phyloP scores from a whole-genome alignment of 371 early-diverging fungal species.

The Mortierella sp. region DNA sequence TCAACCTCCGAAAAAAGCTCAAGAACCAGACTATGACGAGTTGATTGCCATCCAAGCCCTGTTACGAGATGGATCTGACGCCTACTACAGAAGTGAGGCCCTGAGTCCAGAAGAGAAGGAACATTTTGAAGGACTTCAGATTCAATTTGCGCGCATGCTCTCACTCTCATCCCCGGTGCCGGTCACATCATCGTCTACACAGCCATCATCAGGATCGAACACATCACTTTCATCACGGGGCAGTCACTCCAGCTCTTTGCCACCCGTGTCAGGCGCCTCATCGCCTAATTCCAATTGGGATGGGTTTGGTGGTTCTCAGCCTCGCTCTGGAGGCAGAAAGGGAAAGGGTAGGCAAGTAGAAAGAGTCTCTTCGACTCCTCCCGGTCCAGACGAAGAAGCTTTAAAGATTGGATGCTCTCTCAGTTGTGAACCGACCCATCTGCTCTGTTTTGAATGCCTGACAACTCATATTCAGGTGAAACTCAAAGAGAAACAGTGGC shows the following conservation, averaged over 20 bases:
- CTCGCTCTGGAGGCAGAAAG: no score
- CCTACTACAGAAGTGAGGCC: no score
- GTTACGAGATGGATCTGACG: no score
- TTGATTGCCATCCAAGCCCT: no score
- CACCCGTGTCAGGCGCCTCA: neutral
- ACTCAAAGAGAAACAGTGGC: constrained; percentile 19
- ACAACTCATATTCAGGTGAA: constrained; percentile 6
- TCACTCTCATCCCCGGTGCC: neutral
- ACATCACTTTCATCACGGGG: neutral
- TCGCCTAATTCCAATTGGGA: neutral
- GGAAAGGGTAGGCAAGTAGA: no score
- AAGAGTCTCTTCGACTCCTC: neutral
- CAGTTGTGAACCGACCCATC: constrained; percentile 9
- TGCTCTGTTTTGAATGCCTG: constrained; percentile 22
- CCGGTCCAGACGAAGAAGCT: neutral
- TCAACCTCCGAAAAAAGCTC: no score
- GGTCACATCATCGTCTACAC: neutral
- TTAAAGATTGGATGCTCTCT: constrained; percentile 10
- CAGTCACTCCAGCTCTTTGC: neutral
- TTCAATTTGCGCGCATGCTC: no score
- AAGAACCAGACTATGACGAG: no score
- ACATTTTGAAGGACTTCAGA: neutral
- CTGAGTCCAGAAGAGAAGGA: no score
- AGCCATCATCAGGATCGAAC: neutral
- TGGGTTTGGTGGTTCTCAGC: no score